Evolutionary conservation across 768 basidiomycete genomes (phyloP).

Genomic region (Mycena venus): DNA sequence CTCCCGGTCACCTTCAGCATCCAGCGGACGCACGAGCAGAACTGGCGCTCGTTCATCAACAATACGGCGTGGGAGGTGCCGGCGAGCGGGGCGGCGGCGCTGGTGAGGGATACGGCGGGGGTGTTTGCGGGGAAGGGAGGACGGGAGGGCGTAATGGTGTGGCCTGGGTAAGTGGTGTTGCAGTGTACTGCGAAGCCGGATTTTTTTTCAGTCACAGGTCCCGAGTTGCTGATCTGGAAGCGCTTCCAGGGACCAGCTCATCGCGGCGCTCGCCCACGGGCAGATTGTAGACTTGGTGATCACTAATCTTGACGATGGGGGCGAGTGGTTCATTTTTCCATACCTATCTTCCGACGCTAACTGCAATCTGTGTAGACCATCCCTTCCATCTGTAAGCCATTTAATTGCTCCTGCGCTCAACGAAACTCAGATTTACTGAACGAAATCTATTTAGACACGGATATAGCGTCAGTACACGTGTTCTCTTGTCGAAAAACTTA

Average conservation of each 20-base stretch:
- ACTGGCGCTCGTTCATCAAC: slow-evolving; percentile 34
- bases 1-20: slow-evolving; percentile 31
- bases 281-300: slow-evolving; percentile 24
- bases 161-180: slow-evolving; percentile 17
- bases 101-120: neutral
- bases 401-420: no score
- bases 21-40: slow-evolving; percentile 28
- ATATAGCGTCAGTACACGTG: neutral
- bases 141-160: neutral
- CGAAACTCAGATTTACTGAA: neutral
- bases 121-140: neutral
- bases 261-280: slow-evolving; percentile 5
- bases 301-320: slow-evolving; percentile 30
- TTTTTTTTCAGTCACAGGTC: no score
- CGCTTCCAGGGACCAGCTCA: slow-evolving; percentile 34
- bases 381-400: slow-evolving; percentile 22
- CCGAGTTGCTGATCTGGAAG: no score
- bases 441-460: neutral
- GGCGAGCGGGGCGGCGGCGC: slow-evolving; percentile 1
- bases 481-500: neutral
- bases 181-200: neutral
- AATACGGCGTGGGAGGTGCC: slow-evolving; percentile 30
- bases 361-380: neutral
- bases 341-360: neutral
- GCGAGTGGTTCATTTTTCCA: neutral